Conservation (phyloP, 192 early-diverging fungal genomes). For the Geranomyces variabilis region DNA sequence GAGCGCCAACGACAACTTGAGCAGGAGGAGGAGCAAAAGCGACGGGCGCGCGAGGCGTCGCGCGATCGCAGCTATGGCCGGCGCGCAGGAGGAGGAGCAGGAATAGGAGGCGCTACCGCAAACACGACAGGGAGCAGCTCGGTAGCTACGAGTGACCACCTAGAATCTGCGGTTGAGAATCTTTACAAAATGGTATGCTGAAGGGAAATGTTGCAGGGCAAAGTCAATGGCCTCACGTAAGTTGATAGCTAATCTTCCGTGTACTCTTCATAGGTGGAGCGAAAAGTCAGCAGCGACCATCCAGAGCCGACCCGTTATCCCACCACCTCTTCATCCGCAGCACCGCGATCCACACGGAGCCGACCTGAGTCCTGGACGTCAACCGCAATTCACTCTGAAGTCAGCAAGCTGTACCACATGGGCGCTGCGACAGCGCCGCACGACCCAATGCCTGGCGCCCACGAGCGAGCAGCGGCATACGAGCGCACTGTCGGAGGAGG, state of each 20-base stretch:
- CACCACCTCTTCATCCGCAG: not conserved
- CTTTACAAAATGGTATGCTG: constrained; percentile 38
- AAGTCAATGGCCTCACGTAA: too few relatives aligned
- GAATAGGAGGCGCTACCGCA: not conserved
- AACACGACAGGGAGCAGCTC: constrained; percentile 8
- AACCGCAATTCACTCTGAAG: constrained; percentile 46
- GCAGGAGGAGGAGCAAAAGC: constrained; percentile 4
- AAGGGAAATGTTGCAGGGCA: too few relatives aligned
- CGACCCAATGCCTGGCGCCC: not conserved
- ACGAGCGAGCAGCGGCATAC: too few relatives aligned
- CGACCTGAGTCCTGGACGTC: constrained; percentile 32
- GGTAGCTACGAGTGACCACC: constrained; percentile 32
- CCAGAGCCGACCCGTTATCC: not conserved
- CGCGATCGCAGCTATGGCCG: not conserved
- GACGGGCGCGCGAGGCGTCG: not conserved
- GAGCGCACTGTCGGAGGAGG: not conserved
- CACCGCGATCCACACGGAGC: not conserved
- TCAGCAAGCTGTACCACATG: constrained; percentile 34
- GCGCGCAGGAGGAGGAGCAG: not conserved
- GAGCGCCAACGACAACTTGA: constrained; percentile 28
- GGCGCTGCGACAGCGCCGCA: constrained; percentile 27
- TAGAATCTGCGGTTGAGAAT: constrained; percentile 39
- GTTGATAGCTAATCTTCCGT: constrained; percentile 5
- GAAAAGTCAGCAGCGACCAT: constrained; percentile 28
- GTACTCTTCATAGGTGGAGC: constrained; percentile 25